Evolutionary conservation across 2,329 filamentous ascomycete species (phyloP), one percentile per base, ranked within the genome.

Genomic region (Chaetomium strumarium): DNA sequence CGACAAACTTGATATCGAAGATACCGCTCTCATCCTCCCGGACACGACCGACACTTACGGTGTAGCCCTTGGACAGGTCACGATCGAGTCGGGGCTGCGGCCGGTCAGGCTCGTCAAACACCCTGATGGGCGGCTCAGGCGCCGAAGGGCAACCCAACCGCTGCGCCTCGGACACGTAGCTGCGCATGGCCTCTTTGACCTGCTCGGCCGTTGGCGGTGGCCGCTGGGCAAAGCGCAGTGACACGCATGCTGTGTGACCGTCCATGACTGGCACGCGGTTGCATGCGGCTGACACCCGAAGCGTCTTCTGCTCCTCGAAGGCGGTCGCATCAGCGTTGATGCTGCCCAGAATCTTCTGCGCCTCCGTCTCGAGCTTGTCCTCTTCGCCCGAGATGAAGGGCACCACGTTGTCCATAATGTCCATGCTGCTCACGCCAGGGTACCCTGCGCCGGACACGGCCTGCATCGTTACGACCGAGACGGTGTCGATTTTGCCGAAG

Each of bases 241-340:
- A 93, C 10, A 97, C 90, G 66, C 91, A 96, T n/a, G 89, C 91
- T 51, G 86, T 95, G 73, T 97, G 93, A 41, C 93, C 93, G 67
- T 97, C 92, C 53, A 96, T 81, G 16, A 97, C 93, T n/a, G 90
- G 81, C 2, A 97, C 93, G 57, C 93, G 84, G 66, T 93, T 97
- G 75, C 93, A 97, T 3, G 91, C 84, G 11, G 90, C 92, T 5
- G 85, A 90, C 51, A 97, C 84, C 59, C 81, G 82, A 55, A 97
- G 81, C 42, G 77, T 75, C 13, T 75, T 72, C 70, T 95, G 89
- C 67, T 93, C 85, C 48, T 83, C 74, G 62, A 96, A 90, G 12
- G 83, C 86, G 6, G 86, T 90, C 16, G 80, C 76, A 16, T 86
- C 83, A 38, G 72, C 70, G 64, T 89, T 89, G 63, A 96, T 74